Evolutionary conservation across 352 stramenopile genomes (phyloP), one percentile per base, ranked within the genome.

Genomic region (Thraustochytrium striatum): DNA sequence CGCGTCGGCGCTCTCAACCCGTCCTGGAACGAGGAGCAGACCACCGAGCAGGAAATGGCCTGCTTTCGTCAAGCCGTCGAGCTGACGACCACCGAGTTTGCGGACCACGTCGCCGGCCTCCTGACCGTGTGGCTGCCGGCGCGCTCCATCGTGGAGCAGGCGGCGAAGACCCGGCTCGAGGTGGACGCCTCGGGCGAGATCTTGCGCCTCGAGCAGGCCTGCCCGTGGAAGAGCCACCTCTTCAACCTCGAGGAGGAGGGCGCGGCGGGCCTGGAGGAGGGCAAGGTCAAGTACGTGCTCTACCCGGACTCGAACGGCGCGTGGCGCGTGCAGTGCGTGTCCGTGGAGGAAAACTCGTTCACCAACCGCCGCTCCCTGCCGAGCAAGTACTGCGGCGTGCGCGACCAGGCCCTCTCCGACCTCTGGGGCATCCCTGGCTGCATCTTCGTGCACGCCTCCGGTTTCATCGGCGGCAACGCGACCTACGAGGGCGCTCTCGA

Each of bases 391-490:
- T 89, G 96, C 72, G 95, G 96, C 35, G 83, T 98, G 30, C 87
- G 96, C 36, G 91, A 98, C 86, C 88, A 92, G 28, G 92, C 97
- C 69, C 86, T 99, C 38, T 91, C 86, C 36, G 52, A 65, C 3
- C 81, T 93, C 11, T 83, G 89, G 1, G 95, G 94, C 30, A 98
- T 99, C 82, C 84, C 89, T 21, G 95, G 91, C 75, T 95, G 90
- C 86, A 96, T 91, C 2, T 99, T 99, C 84, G 92, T 97, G 78
- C 96, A 99, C 87, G 94, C 92, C 2, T 92, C 91, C n/a, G 96
- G 96, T 43, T 99, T 99, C 86, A 99, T 99, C 73, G 96, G 96
- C 13, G 96, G 95, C 73, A 98, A 98, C 87, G 90, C 91, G 61
- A 98, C 88, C 43, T 96, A 91, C 78, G 92, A 98, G 69, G 96